Evolutionary conservation across 2,329 filamentous ascomycete genomes (phyloP).

Genomic region (Xylaria sp.): DNA sequence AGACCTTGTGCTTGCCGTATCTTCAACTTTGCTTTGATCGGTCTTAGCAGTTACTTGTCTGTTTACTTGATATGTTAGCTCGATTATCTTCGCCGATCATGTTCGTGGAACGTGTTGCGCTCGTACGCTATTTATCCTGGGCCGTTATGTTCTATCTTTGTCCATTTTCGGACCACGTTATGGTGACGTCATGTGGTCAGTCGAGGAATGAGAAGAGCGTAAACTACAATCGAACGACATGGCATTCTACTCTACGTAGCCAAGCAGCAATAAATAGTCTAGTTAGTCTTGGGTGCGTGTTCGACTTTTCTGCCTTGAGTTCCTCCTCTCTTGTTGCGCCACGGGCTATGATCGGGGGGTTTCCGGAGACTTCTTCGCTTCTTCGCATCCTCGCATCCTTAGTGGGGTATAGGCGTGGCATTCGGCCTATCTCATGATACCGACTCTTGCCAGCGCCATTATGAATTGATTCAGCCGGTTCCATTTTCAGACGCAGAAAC

Average conservation of each 20-base stretch:
- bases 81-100: background rate
- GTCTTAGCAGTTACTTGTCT: background rate
- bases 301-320: background rate
- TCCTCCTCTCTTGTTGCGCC: background rate
- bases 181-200: slow-evolving; percentile 3
- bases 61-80: background rate
- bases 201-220: background rate
- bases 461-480: background rate
- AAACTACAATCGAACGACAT: background rate
- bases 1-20: background rate
- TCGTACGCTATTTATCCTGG: too few relatives aligned
- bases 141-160: background rate
- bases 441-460: background rate
- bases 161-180: background rate
- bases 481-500: too few relatives aligned
- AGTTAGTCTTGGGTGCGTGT: background rate
- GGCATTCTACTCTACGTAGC: background rate
- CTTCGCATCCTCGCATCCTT: too few relatives aligned
- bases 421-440: background rate
- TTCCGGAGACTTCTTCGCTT: background rate
- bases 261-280: background rate
- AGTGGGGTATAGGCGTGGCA: too few relatives aligned
- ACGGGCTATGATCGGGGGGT: background rate
- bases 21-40: background rate
- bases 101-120: background rate